Percentiles rank a stretch among this genome's conserved stretches.
Evolutionary conservation across 1,284 basidiomycete species (phyloP).

Genomic region (Leccinum pachyderme): DNA sequence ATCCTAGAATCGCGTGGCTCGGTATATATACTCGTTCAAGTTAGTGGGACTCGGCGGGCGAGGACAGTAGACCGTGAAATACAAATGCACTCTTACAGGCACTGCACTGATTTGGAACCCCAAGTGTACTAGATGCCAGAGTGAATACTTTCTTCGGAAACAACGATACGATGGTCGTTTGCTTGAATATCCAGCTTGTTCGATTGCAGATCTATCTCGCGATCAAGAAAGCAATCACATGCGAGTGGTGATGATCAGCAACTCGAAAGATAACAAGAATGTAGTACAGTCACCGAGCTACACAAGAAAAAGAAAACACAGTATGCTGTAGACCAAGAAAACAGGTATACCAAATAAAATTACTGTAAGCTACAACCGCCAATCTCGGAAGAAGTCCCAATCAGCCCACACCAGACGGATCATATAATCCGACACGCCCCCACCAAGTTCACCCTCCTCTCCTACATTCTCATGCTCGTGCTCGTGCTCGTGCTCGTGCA

Average conservation of each 20-base stretch:
- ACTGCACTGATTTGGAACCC: too few relatives aligned
- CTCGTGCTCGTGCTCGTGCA: background rate
- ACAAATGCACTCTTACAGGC: too few relatives aligned
- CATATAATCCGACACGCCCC: conserved; percentile 87
- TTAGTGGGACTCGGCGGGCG: too few relatives aligned
- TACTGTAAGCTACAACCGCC: conserved; percentile 39
- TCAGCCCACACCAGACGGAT: conserved; percentile 72
- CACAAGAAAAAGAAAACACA: background rate
- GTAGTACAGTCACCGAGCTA: background rate
- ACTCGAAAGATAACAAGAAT: background rate
- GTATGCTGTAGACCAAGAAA: background rate
- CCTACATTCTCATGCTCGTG: conserved; percentile 34
- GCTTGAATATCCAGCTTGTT: too few relatives aligned
- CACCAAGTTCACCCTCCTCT: conserved; percentile 50
- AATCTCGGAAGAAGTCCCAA: conserved; percentile 76
- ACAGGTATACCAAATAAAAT: background rate
- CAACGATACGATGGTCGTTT: too few relatives aligned
- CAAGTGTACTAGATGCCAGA: too few relatives aligned
- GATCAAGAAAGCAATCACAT: background rate
- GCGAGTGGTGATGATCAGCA: background rate
- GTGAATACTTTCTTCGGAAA: too few relatives aligned
- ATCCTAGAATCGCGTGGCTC: too few relatives aligned
- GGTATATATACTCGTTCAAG: too few relatives aligned
- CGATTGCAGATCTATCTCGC: too few relatives aligned
- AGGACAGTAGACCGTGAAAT: too few relatives aligned